Conservation (phyloP, 306 rosid genomes). For the Rubus parviflorus region DNA sequence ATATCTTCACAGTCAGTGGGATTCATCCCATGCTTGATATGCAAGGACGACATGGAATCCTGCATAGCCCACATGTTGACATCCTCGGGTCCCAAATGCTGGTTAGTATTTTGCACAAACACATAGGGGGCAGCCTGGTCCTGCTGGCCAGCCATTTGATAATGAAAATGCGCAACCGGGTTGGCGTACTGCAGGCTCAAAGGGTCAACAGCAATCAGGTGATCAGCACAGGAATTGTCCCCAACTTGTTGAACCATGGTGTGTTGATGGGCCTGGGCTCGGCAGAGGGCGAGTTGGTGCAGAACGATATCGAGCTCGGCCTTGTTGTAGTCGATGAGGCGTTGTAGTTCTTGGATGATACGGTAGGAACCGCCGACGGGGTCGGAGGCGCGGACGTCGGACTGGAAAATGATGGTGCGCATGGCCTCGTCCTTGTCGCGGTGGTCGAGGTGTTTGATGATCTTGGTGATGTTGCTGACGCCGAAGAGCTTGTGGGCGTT, state of each 20-base stretch:
- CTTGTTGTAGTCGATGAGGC: conserved; percentile 28
- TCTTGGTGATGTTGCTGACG: conserved; percentile 61
- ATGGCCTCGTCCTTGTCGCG: conserved; percentile 41
- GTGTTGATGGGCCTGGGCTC: conserved; percentile 33
- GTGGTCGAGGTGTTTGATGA: conserved; percentile 39
- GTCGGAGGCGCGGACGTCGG: conserved; percentile 64
- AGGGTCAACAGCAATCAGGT: conserved; percentile 33
- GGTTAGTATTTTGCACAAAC: neutral
- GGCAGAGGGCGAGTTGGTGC: conserved; percentile 54
- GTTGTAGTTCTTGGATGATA: conserved; percentile 32
- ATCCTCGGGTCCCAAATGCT: conserved; percentile 50
- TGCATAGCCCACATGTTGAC: conserved; percentile 54
- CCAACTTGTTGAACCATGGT: neutral
- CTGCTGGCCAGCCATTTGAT: conserved; percentile 20
- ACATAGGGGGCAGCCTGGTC: conserved; percentile 16
- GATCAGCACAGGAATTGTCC: neutral
- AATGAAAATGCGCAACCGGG: conserved; percentile 22
- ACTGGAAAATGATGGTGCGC: conserved; percentile 50
- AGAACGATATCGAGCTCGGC: conserved; percentile 49
- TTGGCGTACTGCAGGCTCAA: conserved; percentile 35
- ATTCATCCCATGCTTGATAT: conserved; percentile 33
- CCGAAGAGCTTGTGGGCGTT: conserved; percentile 81
- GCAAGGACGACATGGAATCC: conserved; percentile 50
- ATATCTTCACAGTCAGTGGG: conserved; percentile 43
- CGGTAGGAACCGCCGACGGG: conserved; percentile 75